phyloP scores from a whole-genome alignment of 192 early-diverging fungal genomes.

The Coemansia asiatica region DNA sequence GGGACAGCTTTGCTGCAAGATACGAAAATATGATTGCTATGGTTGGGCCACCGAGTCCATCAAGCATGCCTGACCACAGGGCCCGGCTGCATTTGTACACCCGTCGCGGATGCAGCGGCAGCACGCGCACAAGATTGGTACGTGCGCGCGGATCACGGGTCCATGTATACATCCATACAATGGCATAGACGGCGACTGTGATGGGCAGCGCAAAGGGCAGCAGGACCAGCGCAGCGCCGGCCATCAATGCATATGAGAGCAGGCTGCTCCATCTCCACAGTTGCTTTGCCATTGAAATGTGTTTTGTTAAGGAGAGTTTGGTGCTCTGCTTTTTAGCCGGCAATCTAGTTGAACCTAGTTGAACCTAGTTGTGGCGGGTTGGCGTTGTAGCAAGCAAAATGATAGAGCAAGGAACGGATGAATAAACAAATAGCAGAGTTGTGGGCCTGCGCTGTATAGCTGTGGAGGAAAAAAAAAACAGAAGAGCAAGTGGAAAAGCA shows the following conservation, averaged over 20 bases:
- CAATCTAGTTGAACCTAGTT: too few species aligned
- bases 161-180: constrained; percentile 55
- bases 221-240: constrained; percentile 18
- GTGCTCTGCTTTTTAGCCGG: background rate
- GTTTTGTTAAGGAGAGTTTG: background rate
- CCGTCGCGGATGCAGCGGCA: constrained; percentile 44
- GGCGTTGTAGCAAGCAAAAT: background rate
- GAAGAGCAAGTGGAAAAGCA: background rate
- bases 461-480: background rate
- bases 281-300: constrained; percentile 14
- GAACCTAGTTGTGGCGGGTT: background rate
- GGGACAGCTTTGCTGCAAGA: constrained; percentile 41
- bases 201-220: constrained; percentile 45
- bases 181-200: constrained; percentile 21
- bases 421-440: background rate
- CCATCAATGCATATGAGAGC: constrained; percentile 17
- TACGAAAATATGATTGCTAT: constrained; percentile 42
- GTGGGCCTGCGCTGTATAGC: too few species aligned
- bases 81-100: constrained; percentile 48
- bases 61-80: constrained; percentile 52
- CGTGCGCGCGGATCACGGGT: constrained; percentile 54
- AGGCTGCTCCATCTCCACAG: constrained; percentile 25
- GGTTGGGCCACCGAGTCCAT: constrained; percentile 53
- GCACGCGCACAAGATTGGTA: constrained; percentile 23
- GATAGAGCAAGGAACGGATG: background rate